Percentiles rank a stretch among this genome's conserved stretches.
phyloP scores from a whole-genome alignment of 2,329 filamentous ascomycete genomes.

The Diplodia corticola region DNA sequence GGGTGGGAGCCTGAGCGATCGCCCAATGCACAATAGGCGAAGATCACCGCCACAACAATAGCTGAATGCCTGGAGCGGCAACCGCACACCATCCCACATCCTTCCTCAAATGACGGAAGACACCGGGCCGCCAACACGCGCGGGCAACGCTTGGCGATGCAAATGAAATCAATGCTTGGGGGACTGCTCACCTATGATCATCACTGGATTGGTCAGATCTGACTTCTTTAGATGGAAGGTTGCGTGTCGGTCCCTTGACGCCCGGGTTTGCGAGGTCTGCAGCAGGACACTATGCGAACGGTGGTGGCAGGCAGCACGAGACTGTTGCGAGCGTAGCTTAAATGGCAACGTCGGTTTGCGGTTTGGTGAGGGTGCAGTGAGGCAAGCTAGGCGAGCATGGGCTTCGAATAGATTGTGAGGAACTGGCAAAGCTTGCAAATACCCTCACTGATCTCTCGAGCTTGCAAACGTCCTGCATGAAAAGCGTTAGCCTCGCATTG shows the following conservation, averaged over 20 bases:
- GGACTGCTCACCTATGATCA: constrained; percentile 22
- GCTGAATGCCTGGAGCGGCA: constrained; percentile 7
- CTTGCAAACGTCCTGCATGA: constrained; percentile 35
- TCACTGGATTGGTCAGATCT: constrained; percentile 11
- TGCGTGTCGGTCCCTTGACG: constrained; percentile 8
- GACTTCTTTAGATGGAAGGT: constrained; percentile 13
- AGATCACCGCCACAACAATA: constrained; percentile 14
- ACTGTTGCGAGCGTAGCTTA: constrained; percentile 13
- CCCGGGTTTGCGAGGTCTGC: background rate
- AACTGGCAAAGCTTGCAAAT: constrained; percentile 35
- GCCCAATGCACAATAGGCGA: constrained; percentile 12
- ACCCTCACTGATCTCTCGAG: constrained; percentile 27
- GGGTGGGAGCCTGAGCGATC: constrained; percentile 2
- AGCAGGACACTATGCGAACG: constrained; percentile 1
- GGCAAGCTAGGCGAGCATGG: constrained; percentile 36
- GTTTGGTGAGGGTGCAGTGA: constrained; percentile 19
- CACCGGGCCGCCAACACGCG: background rate
- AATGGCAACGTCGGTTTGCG: constrained; percentile 16
- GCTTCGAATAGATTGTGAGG: constrained; percentile 33
- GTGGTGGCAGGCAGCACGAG: constrained; percentile 4
- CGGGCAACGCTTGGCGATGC: background rate
- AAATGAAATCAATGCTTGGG: background rate
- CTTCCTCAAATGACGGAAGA: background rate
- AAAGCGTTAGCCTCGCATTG: constrained; percentile 33
- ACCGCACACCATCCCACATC: constrained; percentile 1